Evolutionary conservation across 306 rosid genomes (phyloP), one percentile per base, ranked within the genome.

Genomic region (Echinosophora koreensis): DNA sequence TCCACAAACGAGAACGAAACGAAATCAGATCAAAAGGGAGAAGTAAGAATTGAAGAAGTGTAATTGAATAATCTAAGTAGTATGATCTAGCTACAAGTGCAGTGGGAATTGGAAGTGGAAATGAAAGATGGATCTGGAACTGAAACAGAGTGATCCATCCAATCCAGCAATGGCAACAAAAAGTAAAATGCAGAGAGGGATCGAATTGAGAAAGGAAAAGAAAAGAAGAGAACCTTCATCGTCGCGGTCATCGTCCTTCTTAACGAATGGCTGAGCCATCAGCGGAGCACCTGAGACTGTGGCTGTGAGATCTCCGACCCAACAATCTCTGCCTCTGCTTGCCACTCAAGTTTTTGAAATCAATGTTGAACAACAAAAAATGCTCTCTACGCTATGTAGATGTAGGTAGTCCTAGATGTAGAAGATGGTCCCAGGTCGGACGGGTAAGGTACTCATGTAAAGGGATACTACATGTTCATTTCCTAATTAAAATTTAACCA

Each of bases 171-270:
- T 44, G 18, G 38, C 28, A 69, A 46, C 13, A 18, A 32, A 49
- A 46, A 73, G 64, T 67, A 82, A 57, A 73, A 75, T 57, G 15
- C 17, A 10, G 78, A 80, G 52, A 6, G 73, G 51, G 68, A 85
- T 77, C 82, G 81, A 75, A 83, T 68, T 3, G 39, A 2, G 74
- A 77, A 22, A 32, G 17, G 16, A 37, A 47, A 32, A 28, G 41
- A 37, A 22, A 46, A 46, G 34, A 22, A 71, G 41, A 37, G 74
- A 1, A 93, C 98, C 96, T 91, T 93, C 98, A 28, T 93, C 98
- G 84, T 93, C 98, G 44, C 91, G 97, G 86, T 93, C 98, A 87
- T 93, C 98, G 84, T 93, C 98, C 76, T 93, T 93, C 96, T 93
- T 93, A 17, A 87, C 90, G 27, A 88, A 82, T 2, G 89, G 92